phyloP scores from a whole-genome alignment of 345 rosid genomes.

The Isatis tinctoria region DNA sequence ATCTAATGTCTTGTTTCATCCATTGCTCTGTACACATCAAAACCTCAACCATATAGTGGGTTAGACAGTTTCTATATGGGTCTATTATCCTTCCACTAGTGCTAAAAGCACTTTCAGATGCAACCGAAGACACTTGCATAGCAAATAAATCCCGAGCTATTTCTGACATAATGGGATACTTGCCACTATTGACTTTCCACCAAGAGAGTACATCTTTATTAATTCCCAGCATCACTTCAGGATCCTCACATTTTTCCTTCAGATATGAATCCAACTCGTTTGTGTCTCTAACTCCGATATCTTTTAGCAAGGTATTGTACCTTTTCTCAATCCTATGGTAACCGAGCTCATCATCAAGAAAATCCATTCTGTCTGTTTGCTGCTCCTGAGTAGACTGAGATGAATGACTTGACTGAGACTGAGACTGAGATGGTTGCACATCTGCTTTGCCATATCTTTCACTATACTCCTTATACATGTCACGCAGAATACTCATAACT shows the following conservation, averaged over 20 bases:
- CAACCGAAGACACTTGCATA: not conserved
- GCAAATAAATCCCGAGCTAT: not conserved
- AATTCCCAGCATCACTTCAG: not conserved
- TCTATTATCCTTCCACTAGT: not conserved
- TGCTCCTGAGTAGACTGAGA: not conserved
- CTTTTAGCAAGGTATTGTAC: no score
- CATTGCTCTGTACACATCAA: not conserved
- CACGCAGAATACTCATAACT: not conserved
- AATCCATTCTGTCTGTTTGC: no score
- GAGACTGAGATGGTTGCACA: not conserved
- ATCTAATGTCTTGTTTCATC: not conserved
- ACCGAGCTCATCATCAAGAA: no score
- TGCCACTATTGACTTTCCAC: not conserved
- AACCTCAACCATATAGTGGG: not conserved
- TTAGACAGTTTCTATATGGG: not conserved
- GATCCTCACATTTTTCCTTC: not conserved
- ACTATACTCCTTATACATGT: not conserved
- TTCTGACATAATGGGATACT: not conserved
- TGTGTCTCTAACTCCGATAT: no score
- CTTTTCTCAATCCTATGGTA: no score
- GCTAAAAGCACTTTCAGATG: not conserved
- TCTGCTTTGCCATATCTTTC: not conserved
- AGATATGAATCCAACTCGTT: not conserved
- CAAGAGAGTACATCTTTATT: not conserved
- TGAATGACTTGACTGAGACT: not conserved